Evolutionary conservation across 148 eudicot genomes (phyloP), one percentile per base, ranked within the genome.

Genomic region (Rhododendron mucronatum): DNA sequence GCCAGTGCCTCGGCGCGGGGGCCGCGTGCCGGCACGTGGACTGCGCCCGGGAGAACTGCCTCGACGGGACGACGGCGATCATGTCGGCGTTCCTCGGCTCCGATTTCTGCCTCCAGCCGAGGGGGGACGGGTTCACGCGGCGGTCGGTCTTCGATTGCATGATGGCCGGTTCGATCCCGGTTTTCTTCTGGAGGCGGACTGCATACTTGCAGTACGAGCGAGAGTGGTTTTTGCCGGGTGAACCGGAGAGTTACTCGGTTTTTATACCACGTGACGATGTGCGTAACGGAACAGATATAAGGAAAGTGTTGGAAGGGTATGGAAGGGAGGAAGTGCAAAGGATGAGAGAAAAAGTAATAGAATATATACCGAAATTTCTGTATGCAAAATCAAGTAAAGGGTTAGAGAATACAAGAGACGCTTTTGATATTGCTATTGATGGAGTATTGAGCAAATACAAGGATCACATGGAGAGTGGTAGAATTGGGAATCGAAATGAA

Each of bases 321-420:
- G 85, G 91, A 30, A 88, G 85, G 78, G 96, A 93, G 1, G 91
- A 92, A 69, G 89, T 90, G 63, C 91, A 75, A 44, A 88, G 47
- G 65, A 95, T 94, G 99, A 94, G 98, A 65, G 95, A 93, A 45
- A 95, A 94, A 69, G 98, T 95, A 76, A 93, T 95, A n/a, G 97
- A 96, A 44, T 84, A 85, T 82, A 92, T 95, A 51, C 98, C 99
- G 7, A 92, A 82, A 6, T 79, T 96, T 51, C 84, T 93, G 3
- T 96, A 96, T 81, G 93, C 94, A 3, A 91, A 90, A 55, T 89
- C 95, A 9, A 87, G 75, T 59, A 84, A 89, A 47, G 98, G 96
- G 6, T 84, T 94, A 50, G 90, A 30, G 18, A 12, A 13, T 3
- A 12, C 80, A 44, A 92, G 90, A 44, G 99, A 96, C 88, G 99